phyloP scores from a whole-genome alignment of 2,329 filamentous ascomycete species.

The Capronia americana region DNA sequence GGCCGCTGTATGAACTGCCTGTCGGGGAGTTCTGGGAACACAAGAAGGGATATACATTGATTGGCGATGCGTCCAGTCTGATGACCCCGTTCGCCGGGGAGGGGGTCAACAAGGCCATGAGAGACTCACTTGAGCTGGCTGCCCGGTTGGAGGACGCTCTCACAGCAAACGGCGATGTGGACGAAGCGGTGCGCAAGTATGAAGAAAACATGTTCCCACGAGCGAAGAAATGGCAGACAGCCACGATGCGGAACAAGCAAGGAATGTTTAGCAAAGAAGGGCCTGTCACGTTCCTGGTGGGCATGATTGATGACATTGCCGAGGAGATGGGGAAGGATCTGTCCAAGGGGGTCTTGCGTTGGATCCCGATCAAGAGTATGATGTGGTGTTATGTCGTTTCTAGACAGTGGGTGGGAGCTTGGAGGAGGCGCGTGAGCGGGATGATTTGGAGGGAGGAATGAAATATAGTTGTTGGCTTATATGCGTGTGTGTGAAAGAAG shows the following conservation, averaged over 20 bases:
- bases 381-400: conserved; percentile 13
- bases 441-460: conserved; percentile 14
- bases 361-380: conserved; percentile 31
- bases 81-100: conserved; percentile 44
- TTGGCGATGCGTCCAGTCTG: conserved; percentile 45
- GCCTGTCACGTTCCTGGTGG: conserved; percentile 27
- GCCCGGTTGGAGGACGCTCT: conserved; percentile 37
- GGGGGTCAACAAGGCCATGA: conserved; percentile 45
- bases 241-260: conserved; percentile 39
- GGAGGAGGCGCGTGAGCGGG: conserved; percentile 15
- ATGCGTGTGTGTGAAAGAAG: background rate
- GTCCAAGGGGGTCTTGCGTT: conserved; percentile 25
- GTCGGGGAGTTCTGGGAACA: conserved; percentile 39
- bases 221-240: conserved; percentile 36
- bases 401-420: conserved; percentile 20
- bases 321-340: conserved; percentile 31
- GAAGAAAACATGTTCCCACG: conserved; percentile 41
- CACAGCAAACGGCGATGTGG: conserved; percentile 27
- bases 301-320: conserved; percentile 24
- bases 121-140: conserved; percentile 40
- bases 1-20: conserved; percentile 40
- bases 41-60: conserved; percentile 40
- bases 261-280: conserved; percentile 40
- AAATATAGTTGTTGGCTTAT: background rate
- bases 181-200: conserved; percentile 39